These are phyloP conservation scores for Rhizopus arrhizus DNA, from an alignment of 371 early-diverging fungal genomes.

Conservation along the genomic window DNA sequence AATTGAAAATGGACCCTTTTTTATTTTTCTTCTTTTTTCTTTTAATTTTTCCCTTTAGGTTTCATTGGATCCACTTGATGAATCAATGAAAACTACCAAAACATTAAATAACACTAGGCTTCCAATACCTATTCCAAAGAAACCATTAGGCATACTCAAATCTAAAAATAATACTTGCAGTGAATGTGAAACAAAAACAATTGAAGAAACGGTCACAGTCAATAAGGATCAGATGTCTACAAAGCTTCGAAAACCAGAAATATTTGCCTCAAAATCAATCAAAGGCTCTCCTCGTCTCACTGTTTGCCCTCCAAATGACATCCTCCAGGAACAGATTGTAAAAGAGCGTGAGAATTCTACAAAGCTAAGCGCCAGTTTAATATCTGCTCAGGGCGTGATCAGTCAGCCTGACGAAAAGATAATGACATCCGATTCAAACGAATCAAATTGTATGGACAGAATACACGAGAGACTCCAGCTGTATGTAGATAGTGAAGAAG, in stretches of 20 bases:
- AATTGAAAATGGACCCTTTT: neutral
- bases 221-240: conserved; percentile 15
- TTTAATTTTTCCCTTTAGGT: neutral
- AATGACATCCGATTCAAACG: neutral
- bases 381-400: conserved; percentile 36
- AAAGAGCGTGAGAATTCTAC: conserved; percentile 28
- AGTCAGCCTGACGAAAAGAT: conserved; percentile 24
- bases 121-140: neutral
- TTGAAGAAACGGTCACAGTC: neutral
- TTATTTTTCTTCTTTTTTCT: conserved; percentile 1
- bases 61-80: neutral
- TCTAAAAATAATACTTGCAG: neutral
- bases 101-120: neutral
- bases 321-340: conserved; percentile 32
- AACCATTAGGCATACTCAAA: conserved; percentile 6
- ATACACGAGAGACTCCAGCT: conserved; percentile 31
- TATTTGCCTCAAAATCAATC: conserved; percentile 20
- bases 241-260: conserved; percentile 25
- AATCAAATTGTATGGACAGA: conserved; percentile 15
- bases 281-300: conserved; percentile 10
- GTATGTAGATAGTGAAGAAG: conserved; percentile 17
- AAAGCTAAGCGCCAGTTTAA: conserved; percentile 20
- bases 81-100: neutral
- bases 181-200: neutral
- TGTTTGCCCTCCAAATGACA: conserved; percentile 19